A percentile compares a stretch with the other conserved stretches of the same genome.
Evolutionary conservation across 805 yeast genomes (phyloP).

Genomic region (Middelhovenomyces tepae): DNA sequence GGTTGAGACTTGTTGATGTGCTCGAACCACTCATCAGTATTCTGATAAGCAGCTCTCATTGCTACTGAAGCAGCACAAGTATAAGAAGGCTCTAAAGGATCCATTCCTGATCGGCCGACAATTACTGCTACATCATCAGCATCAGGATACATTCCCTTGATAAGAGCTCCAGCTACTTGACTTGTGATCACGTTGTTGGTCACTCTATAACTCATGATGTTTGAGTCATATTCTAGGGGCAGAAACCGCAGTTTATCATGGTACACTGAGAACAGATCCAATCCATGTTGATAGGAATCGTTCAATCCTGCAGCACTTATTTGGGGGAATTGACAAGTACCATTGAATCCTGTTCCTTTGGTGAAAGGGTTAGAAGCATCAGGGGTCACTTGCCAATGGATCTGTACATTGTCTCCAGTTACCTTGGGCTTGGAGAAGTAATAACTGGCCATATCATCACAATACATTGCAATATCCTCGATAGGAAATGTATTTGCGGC

Average conservation of each 20-base stretch:
- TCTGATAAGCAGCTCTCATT: slow-evolving; percentile 21
- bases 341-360: slow-evolving; percentile 22
- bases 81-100: slow-evolving; percentile 32
- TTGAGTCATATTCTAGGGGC: no score
- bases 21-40: slow-evolving; percentile 29
- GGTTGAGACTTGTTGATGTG: slow-evolving; percentile 27
- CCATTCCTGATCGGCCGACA: slow-evolving; percentile 24
- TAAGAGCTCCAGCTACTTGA: slow-evolving; percentile 32
- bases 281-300: slow-evolving; percentile 35
- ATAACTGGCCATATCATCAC: slow-evolving; percentile 24
- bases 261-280: slow-evolving; percentile 31
- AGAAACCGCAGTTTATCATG: slow-evolving; percentile 28
- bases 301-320: slow-evolving; percentile 32
- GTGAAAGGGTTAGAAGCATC: slow-evolving; percentile 25
- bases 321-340: slow-evolving; percentile 34
- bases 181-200: slow-evolving; percentile 34
- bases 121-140: slow-evolving; percentile 24
- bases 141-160: slow-evolving; percentile 32
- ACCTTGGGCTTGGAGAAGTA: slow-evolving; percentile 17
- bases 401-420: no score
- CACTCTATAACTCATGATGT: slow-evolving; percentile 28
- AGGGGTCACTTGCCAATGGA: no score
- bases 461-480: slow-evolving; percentile 24
- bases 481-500: slow-evolving; percentile 31
- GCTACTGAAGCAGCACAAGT: slow-evolving; percentile 28